Conservation (phyloP, 768 basidiomycete genomes). For the Candolleomyces efflorescens region DNA sequence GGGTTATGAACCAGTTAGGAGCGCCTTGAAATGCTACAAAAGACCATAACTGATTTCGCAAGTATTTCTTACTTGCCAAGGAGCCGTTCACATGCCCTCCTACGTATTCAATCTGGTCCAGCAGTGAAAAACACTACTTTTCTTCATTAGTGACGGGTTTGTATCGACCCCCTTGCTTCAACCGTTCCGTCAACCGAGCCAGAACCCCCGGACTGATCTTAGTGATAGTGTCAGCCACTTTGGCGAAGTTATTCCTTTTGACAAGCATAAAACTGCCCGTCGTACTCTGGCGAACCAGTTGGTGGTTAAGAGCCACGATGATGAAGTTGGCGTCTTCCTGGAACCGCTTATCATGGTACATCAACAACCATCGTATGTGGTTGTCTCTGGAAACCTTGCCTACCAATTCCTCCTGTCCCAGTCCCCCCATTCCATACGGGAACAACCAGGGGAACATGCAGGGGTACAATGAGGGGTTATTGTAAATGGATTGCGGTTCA, state of each 20-base stretch:
- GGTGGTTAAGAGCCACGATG: constrained; percentile 27
- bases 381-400: constrained; percentile 8
- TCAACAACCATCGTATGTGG: constrained; percentile 20
- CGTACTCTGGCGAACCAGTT: constrained; percentile 22
- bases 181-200: not conserved
- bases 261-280: not conserved
- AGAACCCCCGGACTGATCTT: constrained; percentile 16
- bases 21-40: constrained; percentile 18
- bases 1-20: constrained; percentile 31
- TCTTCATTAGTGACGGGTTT: not conserved
- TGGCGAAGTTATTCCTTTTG: constrained; percentile 14
- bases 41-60: constrained; percentile 29
- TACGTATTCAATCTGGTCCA: constrained; percentile 32
- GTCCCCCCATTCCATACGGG: constrained; percentile 28
- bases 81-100: constrained; percentile 26
- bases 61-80: constrained; percentile 21
- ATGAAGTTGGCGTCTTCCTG: constrained; percentile 27
- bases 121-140: constrained; percentile 10
- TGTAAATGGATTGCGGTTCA: constrained; percentile 23
- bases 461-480: constrained; percentile 22
- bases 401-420: constrained; percentile 9
- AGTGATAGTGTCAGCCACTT: constrained; percentile 14
- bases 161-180: not conserved
- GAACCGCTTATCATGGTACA: constrained; percentile 33
- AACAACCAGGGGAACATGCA: constrained; percentile 18